Evolutionary conservation across 441 rosid genomes (phyloP), one percentile per base, ranked within the genome.

Genomic region (Biscutella laevigata): DNA sequence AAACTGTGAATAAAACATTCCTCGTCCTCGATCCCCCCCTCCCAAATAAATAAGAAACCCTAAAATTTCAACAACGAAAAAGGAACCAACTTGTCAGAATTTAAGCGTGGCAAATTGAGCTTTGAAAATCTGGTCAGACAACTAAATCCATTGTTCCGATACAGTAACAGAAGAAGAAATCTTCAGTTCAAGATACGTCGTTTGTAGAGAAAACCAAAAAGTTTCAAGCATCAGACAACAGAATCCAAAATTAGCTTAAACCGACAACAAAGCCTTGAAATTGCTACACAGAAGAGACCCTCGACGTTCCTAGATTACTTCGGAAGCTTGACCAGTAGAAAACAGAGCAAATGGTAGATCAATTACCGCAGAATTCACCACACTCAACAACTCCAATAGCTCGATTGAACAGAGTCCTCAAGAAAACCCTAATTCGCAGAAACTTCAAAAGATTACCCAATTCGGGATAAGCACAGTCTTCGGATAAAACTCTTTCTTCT

Each of bases 1-100:
- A 68, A 94, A 94, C 77, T 94, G 99, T 38, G 99, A 89, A 67
- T 94, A 94, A 74, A 94, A 94, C 99, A 94, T 94, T 49, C 69
- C 66, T 62, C 71, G 37, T 61, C 53, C 50, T 33, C 74, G 46
- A 55, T 7, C 29, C 42, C 51, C n/a, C n/a, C n/a, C n/a, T n/a
- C n/a, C 20, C 20, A 17, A 17, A 17, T 17, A 17, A 8, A 35
- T n/a, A 5, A 20, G 20, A 57, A 74, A 25, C 64, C 76, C 71
- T 73, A 73, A 36, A 20, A 35, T 33, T 67, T 41, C 40, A 56
- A 28, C 62, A n/a, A n/a, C 20, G 3, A 48, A 52, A 42, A 57
- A 46, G 59, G 62, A 54, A 52, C 41, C 20, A 56, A 55, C 64
- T 64, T 52, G 47, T 40, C 16, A 51, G 52, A 35, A 35, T 9